Conservation (phyloP, 495 filamentous ascomycete genomes). For the Penicillium arizonense region DNA sequence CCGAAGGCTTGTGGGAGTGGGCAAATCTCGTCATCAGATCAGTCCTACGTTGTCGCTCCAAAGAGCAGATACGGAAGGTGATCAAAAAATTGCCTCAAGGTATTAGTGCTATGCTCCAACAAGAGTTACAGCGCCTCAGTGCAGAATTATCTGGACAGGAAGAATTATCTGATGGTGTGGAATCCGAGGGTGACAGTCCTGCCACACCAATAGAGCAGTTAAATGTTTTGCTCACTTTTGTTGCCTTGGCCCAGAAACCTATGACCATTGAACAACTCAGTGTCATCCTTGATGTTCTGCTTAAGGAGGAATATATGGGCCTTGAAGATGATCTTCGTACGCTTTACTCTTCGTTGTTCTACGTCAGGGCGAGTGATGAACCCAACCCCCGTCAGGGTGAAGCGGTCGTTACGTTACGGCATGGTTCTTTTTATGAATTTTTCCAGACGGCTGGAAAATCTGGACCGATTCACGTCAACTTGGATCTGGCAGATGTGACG, state of each 20-base stretch:
- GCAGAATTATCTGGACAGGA: conserved; percentile 6
- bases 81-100: conserved; percentile 9
- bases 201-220: conserved; percentile 5
- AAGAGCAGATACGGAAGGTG: conserved; percentile 12
- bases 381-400: too few relatives aligned
- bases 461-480: conserved; percentile 1
- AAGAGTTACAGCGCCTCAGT: conserved; percentile 13
- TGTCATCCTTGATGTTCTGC: not conserved
- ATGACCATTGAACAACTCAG: conserved; percentile 5
- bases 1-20: conserved; percentile 23
- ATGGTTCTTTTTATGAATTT: conserved; percentile 7
- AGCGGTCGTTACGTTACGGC: not conserved
- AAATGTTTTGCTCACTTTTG: conserved; percentile 10
- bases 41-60: conserved; percentile 9
- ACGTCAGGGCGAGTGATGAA: not conserved
- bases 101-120: conserved; percentile 11
- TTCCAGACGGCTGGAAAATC: not conserved
- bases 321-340: conserved; percentile 2
- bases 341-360: conserved; percentile 1
- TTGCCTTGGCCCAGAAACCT: conserved; percentile 9
- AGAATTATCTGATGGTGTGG: not conserved
- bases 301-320: not conserved
- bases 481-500: not conserved
- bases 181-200: not conserved
- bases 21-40: conserved; percentile 18